A percentile compares a stretch with the other conserved stretches of the same genome.
Conservation (phyloP, 2,329 filamentous ascomycete genomes). For the Calycina marina region DNA sequence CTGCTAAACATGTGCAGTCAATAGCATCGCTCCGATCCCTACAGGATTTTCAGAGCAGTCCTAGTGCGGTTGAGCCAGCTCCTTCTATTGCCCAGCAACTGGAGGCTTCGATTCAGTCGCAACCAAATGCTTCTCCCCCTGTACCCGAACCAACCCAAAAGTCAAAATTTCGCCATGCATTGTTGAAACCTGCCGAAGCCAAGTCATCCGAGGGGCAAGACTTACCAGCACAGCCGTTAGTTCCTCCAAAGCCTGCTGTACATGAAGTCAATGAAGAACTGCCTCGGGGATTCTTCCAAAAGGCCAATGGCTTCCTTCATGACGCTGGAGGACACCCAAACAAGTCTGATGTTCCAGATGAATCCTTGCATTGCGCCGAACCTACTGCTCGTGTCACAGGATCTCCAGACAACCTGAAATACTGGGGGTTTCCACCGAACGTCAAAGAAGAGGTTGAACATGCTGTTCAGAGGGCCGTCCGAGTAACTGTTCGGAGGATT, state of each 20-base stretch:
- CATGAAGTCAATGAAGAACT: no score
- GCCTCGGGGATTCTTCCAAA: no score
- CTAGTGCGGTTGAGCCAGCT: background rate
- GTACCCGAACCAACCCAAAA: slow-evolving; percentile 16
- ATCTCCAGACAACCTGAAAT: slow-evolving; percentile 9
- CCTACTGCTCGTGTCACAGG: background rate
- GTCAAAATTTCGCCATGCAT: slow-evolving; percentile 13
- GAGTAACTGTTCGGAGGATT: slow-evolving; percentile 14
- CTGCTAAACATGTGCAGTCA: background rate
- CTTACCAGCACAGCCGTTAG: slow-evolving; percentile 13
- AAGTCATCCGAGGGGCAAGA: slow-evolving; percentile 12
- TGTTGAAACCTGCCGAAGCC: slow-evolving; percentile 16
- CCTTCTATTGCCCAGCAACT: no score
- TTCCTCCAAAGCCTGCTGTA: no score
- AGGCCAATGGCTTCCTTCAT: no score
- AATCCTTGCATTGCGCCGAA: background rate
- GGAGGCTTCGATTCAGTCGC: no score
- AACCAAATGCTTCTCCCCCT: slow-evolving; percentile 10
- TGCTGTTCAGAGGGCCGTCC: slow-evolving; percentile 18
- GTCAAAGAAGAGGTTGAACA: slow-evolving; percentile 17
- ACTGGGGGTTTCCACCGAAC: slow-evolving; percentile 19
- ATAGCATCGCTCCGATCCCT: background rate
- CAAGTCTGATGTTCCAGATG: background rate
- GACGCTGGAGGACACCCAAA: no score
- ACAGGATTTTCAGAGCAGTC: slow-evolving; percentile 4